Base-by-base conservation (phyloP, 139 green algal species). In the Asterochloris sp. region DNA sequence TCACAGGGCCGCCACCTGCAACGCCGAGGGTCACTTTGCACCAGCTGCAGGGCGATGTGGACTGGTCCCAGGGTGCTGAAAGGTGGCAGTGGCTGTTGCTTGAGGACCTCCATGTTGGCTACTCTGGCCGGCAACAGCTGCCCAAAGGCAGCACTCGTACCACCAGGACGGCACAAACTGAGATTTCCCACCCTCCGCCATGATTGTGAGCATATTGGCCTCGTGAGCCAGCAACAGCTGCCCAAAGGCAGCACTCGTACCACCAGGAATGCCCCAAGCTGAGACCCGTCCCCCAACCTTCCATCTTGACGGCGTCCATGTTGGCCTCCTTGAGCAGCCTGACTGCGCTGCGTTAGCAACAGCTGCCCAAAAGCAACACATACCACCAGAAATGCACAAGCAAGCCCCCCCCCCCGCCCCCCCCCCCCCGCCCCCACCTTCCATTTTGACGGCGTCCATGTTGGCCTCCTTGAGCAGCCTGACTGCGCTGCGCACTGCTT, bases 301-400 rank as follows among this genome's bases (percentile, higher is more conserved):
- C 97, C 0, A 99, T 86, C 89, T 99, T 99, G 12, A 99, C 96
- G 0, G 94, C 97, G 84, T 99, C 97, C 94, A 99, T 95, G 80
- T 85, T 82, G 13, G 96, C 97, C 83, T 99, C 96, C 87, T 99
- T 99, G 29, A 99, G 86, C 79, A 99, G 90, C 29, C 93, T 92
- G 23, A 97, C 88, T 4, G 95, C 95, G 0, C 86, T 89, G 16
- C 64, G 75, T n/a, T 71, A 71, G 66, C 66, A 71, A 24, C 66
- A 71, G 4, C 21, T 26, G 19, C 17, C 19, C 21, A 71, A 26
- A 21, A 10, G 66, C 66, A 21, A 10, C 66, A 71, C 66, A 71
- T 24, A 24, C 8, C 17, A 71, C 38, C 38, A 71, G 66, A 10
- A 71, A 71, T 71, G 4, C 21, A 10, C 17, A 21, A 10, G 66